Base-by-base conservation (phyloP, 768 basidiomycete species). In the Agaricus subrufescens region DNA sequence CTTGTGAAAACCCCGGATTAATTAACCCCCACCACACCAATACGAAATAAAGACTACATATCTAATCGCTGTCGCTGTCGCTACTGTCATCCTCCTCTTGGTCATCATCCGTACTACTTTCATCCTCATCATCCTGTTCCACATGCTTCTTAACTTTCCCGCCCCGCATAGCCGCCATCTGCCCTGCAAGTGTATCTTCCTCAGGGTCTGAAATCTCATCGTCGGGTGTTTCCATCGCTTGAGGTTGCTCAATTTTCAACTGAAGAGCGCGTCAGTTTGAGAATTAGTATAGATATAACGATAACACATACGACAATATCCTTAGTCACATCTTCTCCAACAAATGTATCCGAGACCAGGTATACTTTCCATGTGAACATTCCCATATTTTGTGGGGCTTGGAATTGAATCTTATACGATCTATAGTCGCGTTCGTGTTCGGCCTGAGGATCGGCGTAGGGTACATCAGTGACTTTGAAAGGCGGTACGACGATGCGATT, bases 161-260 rank as follows among this genome's bases (percentile, higher is more conserved):
- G 3, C 95, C 95, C 44, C 90, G 85, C 92, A 99, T 93, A 44
- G 86, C 85, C 4, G 95, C 94, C 92, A 98, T 96, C 76, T 99
- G 97, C 7, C 97, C 97, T 4, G 94, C 97, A 50, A 98, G 74
- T 26, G 89, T 83, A 69, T 98, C 97, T 70, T 98, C 97, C 30
- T 98, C 97, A 0, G 97, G 97, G 48, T 98, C 97, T 0, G 94
- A 97, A 60, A 98, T 99, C 57, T 97, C 95, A 65, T 98, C 95
- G 23, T 73, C 74, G 29, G 72, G 80, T 54, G 80, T 67, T 40
- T 87, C 87, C 5, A 85, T 85, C 0, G 73, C 73, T 9, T 85
- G 78, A 3, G 81, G 73, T 42, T 92, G 87, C 52, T 94, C 91
- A 34, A 97, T 87, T 67, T 88, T 87, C 59, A 97, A 84, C 92